Evolutionary conservation across 148 eudicot genomes (phyloP).

Genomic region (Silene latifolia): DNA sequence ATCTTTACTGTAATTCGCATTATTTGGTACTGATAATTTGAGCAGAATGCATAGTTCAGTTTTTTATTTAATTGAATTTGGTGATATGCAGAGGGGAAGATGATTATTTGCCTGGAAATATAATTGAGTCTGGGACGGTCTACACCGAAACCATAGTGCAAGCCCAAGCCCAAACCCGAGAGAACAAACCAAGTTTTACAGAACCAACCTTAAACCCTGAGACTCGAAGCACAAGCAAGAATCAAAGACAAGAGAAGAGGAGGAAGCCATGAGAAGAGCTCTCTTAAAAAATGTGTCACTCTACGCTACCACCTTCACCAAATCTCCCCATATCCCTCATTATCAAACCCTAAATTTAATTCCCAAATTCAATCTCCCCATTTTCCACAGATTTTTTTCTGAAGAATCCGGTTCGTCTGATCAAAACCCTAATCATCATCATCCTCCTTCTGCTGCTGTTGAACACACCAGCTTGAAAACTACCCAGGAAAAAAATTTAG

Average conservation of each 20-base stretch:
- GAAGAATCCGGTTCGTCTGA: slow-evolving; percentile 37
- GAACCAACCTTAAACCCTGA: slow-evolving; percentile 12
- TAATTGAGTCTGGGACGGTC: too few species aligned
- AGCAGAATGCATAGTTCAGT: too few species aligned
- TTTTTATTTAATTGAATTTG: too few species aligned
- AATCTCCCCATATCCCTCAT: slow-evolving; percentile 22
- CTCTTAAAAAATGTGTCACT: slow-evolving; percentile 30
- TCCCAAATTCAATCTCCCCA: slow-evolving; percentile 14
- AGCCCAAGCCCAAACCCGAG: too few species aligned
- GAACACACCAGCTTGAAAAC: slow-evolving; percentile 19
- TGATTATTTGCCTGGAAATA: too few species aligned
- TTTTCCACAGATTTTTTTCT: slow-evolving; percentile 36
- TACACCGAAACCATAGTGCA: too few species aligned
- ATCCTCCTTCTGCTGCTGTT: not conserved
- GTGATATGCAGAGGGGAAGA: too few species aligned
- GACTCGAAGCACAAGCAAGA: not conserved
- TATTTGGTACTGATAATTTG: too few species aligned
- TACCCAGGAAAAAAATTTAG: slow-evolving; percentile 22
- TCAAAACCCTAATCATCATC: slow-evolving; percentile 30
- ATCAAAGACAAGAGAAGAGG: not conserved
- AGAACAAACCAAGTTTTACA: too few species aligned
- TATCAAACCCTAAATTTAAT: slow-evolving; percentile 13
- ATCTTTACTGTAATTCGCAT: too few species aligned
- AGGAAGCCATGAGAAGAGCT: slow-evolving; percentile 44
- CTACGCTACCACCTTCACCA: slow-evolving; percentile 25